Base-by-base conservation (phyloP, 2,329 filamentous ascomycete species). In the Monilinia polystroma region DNA sequence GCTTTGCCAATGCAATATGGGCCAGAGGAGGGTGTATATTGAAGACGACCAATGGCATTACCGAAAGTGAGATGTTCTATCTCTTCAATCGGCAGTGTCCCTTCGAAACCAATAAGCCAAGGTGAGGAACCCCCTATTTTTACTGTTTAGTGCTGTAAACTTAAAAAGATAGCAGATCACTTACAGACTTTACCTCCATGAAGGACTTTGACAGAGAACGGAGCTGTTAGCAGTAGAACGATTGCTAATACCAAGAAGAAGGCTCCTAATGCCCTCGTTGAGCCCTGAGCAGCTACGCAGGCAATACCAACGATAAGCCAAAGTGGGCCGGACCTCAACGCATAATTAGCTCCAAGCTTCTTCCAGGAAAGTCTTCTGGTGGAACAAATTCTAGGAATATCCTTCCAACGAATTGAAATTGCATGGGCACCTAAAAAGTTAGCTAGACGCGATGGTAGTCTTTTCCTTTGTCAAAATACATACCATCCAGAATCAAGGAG, bases 371-470 rank as follows among this genome's bases (percentile, higher is more conserved):
- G 14, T 20, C 49, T 56, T 18, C 47, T 59, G 7, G 57, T 32
- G 16, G 58, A 62, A 35, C 60, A 54, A 43, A 67, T 67, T 45
- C 68, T 23, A 26, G 57, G 52, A 63, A 78, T 75, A 23, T 72
- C 68, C 52, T 77, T 76, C 76, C 77, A 78, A 18, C 75, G 73
- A 51, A 78, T 77, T 20, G 72, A 71, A 38, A 76, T 73, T 29
- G 70, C 76, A 16, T 72, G 72, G 41, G 72, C 72, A 1, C 41
- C 41, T 43, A 4, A 43, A 16, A 16, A 4, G 1, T 43, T 16
- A 43, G 41, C 11, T 43, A 43, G 4, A 16, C 12, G 41, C 41
- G 14, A 43, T 43, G 12, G 41, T 18, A 16, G 12, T 16, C 1
- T 16, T 43, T 43, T 43, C 14, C 16, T 16, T 43, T 16, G 18